Percentiles rank a stretch among this genome's conserved stretches.
phyloP scores from a whole-genome alignment of 371 early-diverging fungal species.

The Coemansia sp. region DNA sequence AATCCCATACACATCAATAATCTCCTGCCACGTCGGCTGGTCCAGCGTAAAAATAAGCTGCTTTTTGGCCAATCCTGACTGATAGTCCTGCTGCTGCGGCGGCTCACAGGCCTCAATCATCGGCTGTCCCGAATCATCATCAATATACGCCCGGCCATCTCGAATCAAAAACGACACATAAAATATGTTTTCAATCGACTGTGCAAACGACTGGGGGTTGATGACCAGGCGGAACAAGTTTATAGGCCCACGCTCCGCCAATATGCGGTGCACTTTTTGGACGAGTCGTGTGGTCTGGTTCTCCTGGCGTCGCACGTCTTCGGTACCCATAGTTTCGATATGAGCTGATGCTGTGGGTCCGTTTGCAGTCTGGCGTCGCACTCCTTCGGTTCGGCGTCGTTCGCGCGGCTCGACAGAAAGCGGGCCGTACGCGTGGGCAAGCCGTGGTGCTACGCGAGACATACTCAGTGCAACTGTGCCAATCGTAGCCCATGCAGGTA shows the following conservation, averaged over 20 bases:
- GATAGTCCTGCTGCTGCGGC: constrained; percentile 66
- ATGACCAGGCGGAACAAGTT: constrained; percentile 83
- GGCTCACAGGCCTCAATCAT: constrained; percentile 59
- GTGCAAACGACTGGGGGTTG: constrained; percentile 88
- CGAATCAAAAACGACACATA: constrained; percentile 88
- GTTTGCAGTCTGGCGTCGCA: constrained; percentile 54
- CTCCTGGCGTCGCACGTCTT: constrained; percentile 75
- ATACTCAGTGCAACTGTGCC: constrained; percentile 61
- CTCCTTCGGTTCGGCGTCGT: constrained; percentile 65
- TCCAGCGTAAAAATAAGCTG: constrained; percentile 85
- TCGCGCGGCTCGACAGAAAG: constrained; percentile 27
- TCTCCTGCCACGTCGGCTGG: constrained; percentile 67
- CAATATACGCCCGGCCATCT: constrained; percentile 77
- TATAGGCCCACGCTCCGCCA: constrained; percentile 64
- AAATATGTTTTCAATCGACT: constrained; percentile 94
- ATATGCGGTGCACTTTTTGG: constrained; percentile 59
- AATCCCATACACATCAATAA: constrained; percentile 70
- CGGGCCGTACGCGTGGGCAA: constrained; percentile 36
- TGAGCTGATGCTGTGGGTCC: neutral
- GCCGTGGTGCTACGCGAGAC: constrained; percentile 50
- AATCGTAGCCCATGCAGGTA: constrained; percentile 65
- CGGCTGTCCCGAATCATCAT: constrained; percentile 71
- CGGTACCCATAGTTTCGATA: constrained; percentile 59
- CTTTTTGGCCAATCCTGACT: constrained; percentile 66
- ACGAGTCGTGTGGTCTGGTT: constrained; percentile 89